phyloP scores from a whole-genome alignment of 2,329 filamentous ascomycete species.

The Lecanicillium sp. region DNA sequence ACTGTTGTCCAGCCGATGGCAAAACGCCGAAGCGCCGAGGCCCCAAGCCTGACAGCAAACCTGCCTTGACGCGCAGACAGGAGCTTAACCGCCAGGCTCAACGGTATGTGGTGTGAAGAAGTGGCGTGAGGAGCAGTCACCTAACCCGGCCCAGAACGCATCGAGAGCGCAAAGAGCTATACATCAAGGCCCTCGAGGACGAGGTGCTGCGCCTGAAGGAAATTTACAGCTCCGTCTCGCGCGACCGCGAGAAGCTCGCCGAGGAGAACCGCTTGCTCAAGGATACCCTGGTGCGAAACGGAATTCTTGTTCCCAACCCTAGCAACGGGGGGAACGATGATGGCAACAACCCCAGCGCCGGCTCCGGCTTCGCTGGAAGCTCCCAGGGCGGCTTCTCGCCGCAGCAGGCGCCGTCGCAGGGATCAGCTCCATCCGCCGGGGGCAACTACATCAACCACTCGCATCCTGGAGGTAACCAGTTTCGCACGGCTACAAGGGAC shows the following conservation, averaged over 20 bases:
- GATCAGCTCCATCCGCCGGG: conserved; percentile 33
- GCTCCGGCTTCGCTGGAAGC: conserved; percentile 25
- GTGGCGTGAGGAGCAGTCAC: too few relatives aligned
- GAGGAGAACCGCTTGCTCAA: conserved; percentile 77
- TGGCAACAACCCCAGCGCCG: conserved; percentile 40
- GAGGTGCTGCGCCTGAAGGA: conserved; percentile 87
- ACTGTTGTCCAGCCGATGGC: conserved; percentile 53
- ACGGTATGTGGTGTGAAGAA: conserved; percentile 64
- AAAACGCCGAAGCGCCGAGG: conserved; percentile 83
- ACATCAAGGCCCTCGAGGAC: conserved; percentile 89
- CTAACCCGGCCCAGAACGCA: too few relatives aligned
- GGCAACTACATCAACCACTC: conserved; percentile 3
- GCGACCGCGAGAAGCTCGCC: conserved; percentile 68
- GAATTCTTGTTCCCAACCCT: conserved; percentile 32
- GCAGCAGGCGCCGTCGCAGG: conserved; percentile 36
- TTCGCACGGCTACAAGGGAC: conserved; percentile 23
- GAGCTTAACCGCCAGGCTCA: conserved; percentile 95
- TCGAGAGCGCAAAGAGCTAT: conserved; percentile 91
- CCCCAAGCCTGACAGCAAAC: conserved; percentile 94
- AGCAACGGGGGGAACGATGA: conserved; percentile 32
- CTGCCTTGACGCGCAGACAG: conserved; percentile 83
- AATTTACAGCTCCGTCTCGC: conserved; percentile 64
- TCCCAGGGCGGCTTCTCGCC: conserved; percentile 37
- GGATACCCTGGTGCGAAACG: conserved; percentile 47
- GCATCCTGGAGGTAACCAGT: conserved; percentile 23